These are phyloP conservation scores for Saussurea involucrata DNA, from an alignment of 129 eudicot genomes.

Conservation along the genomic window DNA sequence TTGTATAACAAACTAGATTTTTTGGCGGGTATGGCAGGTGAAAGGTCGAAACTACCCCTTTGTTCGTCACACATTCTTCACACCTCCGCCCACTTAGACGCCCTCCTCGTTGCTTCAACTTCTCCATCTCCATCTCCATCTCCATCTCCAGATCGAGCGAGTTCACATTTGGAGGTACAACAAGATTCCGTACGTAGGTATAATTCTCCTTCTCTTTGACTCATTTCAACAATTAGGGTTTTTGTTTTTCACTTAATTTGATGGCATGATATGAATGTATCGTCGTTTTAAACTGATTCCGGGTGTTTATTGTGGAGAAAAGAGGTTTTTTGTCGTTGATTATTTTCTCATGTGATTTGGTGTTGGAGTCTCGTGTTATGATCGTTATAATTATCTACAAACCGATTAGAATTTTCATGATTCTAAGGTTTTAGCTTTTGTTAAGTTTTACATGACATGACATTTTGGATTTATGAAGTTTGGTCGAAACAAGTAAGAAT, in stretches of 20 bases:
- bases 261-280: background rate
- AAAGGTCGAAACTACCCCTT: conserved; percentile 17
- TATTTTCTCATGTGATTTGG: background rate
- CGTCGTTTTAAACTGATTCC: background rate
- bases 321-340: background rate
- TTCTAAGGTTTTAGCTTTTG: background rate
- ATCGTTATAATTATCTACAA: background rate
- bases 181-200: background rate
- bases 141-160: conserved; percentile 1
- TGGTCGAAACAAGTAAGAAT: background rate
- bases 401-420: conserved; percentile 5
- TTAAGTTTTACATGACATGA: background rate
- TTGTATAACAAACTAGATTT: background rate
- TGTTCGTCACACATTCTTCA: conserved; percentile 15
- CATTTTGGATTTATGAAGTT: background rate
- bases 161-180: background rate
- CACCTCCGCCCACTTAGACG: conserved; percentile 16
- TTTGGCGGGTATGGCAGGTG: conserved; percentile 6
- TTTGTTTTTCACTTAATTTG: conserved; percentile 3
- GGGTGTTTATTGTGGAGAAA: background rate
- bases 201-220: conserved; percentile 1
- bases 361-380: background rate
- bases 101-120: conserved; percentile 1
- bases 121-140: conserved; percentile 5
- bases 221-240: conserved; percentile 14